A percentile compares a stretch with the other conserved stretches of the same genome.
Evolutionary conservation across 352 stramenopile genomes (phyloP).

Genomic region (Phytophthora litchii): DNA sequence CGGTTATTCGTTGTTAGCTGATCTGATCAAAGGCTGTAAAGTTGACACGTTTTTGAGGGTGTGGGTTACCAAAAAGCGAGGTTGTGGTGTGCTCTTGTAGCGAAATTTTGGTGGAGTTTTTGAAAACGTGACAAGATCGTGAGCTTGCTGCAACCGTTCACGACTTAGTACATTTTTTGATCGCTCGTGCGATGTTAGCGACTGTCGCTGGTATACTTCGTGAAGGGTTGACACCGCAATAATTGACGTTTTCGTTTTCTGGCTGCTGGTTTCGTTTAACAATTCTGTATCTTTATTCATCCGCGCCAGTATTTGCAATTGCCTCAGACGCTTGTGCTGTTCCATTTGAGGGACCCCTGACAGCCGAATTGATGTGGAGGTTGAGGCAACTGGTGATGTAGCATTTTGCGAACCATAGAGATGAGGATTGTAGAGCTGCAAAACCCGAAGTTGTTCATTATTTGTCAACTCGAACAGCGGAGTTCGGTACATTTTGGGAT

Average conservation of each 20-base stretch:
- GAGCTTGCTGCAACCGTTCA: conserved; percentile 11
- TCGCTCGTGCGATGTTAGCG: conserved; percentile 13
- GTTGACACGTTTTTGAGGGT: conserved; percentile 9
- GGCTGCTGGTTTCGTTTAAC: conserved; percentile 25
- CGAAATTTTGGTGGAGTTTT: conserved; percentile 20
- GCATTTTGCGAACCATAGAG: conserved; percentile 41
- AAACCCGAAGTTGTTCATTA: conserved; percentile 51
- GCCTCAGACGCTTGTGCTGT: conserved; percentile 22
- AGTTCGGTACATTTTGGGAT: conserved; percentile 26
- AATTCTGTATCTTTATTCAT: conserved; percentile 26
- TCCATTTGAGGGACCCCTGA: conserved; percentile 31
- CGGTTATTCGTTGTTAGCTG: not conserved
- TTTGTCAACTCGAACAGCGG: conserved; percentile 39
- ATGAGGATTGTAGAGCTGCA: conserved; percentile 72
- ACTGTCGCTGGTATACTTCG: conserved; percentile 30
- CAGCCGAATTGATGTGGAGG: conserved; percentile 20
- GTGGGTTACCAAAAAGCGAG: not conserved
- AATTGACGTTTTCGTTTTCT: conserved; percentile 23
- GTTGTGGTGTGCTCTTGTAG: conserved; percentile 4
- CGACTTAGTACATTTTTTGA: conserved; percentile 11
- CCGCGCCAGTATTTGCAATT: conserved; percentile 28
- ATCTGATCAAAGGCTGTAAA: conserved; percentile 4
- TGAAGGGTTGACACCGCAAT: conserved; percentile 11
- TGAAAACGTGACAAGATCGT: conserved; percentile 2
- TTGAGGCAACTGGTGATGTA: conserved; percentile 14